A percentile compares a stretch with the other conserved stretches of the same genome.
Conservation (phyloP, 2,329 filamentous ascomycete genomes). For the Neopestalotiopsis clavispora region DNA sequence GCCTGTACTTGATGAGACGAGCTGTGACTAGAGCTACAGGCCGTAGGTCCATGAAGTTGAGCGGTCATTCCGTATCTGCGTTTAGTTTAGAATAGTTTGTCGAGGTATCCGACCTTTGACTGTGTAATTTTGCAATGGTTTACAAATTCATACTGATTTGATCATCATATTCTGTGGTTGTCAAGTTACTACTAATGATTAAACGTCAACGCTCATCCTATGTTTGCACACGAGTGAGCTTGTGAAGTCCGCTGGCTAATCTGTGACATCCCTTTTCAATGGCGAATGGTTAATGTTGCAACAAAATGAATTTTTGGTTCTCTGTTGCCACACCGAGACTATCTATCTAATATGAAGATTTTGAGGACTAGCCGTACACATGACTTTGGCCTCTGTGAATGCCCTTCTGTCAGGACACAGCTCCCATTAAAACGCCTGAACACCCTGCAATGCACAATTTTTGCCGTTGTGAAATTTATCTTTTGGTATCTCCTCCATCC, state of each 20-base stretch:
- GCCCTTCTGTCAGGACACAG: neutral
- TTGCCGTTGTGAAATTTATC: constrained; percentile 6
- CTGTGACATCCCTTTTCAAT: no score
- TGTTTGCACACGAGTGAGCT: no score
- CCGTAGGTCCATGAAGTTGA: neutral
- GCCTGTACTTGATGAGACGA: neutral
- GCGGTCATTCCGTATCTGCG: no score
- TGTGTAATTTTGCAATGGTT: no score
- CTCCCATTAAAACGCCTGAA: constrained; percentile 17
- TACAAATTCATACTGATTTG: no score
- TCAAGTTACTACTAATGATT: no score
- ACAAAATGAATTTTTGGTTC: neutral
- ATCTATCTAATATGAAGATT: constrained; percentile 3
- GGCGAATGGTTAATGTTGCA: neutral
- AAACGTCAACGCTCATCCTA: no score
- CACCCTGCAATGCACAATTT: constrained; percentile 15
- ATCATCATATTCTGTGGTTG: no score
- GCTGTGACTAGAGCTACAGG: neutral
- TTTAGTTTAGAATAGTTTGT: no score
- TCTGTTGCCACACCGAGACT: neutral
- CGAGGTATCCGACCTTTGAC: no score
- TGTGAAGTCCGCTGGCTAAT: no score
- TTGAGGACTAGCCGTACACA: neutral
- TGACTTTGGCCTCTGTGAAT: neutral
- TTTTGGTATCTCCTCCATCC: neutral